These are phyloP conservation scores for Glebionis coronaria DNA, from an alignment of 129 eudicot genomes.

Conservation along the genomic window DNA sequence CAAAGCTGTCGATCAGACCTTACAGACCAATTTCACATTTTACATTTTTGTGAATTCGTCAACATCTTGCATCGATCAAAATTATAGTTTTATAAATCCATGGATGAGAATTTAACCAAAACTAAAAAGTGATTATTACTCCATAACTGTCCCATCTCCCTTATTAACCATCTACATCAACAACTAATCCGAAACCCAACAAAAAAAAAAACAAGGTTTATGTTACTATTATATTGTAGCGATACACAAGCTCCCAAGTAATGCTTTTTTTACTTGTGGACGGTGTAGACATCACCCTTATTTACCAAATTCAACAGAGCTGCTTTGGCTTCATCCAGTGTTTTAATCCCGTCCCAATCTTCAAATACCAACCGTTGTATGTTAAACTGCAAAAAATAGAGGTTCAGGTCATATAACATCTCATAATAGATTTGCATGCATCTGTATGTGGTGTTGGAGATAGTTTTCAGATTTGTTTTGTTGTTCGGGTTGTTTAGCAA, in stretches of 20 bases:
- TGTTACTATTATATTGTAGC: slow-evolving; percentile 10
- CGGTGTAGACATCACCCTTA: slow-evolving; percentile 50
- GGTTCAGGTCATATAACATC: neutral
- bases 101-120: neutral
- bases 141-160: neutral
- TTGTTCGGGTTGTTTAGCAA: neutral
- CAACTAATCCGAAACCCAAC: slow-evolving; percentile 3
- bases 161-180: slow-evolving; percentile 3
- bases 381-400: no score
- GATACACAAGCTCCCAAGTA: neutral
- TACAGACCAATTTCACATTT: neutral
- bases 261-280: slow-evolving; percentile 40
- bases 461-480: neutral
- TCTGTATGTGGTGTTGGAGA: neutral
- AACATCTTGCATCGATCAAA: neutral
- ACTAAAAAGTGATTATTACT: neutral
- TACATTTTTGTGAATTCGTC: neutral
- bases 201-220: slow-evolving; percentile 7
- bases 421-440: neutral
- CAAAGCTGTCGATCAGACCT: neutral
- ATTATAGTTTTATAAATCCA: no score
- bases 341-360: slow-evolving; percentile 22
- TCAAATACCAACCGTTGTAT: no score
- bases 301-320: slow-evolving; percentile 22
- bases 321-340: slow-evolving; percentile 74